Base-by-base conservation (phyloP, 1,284 basidiomycete genomes). In the Cryptococcus hybrid region DNA sequence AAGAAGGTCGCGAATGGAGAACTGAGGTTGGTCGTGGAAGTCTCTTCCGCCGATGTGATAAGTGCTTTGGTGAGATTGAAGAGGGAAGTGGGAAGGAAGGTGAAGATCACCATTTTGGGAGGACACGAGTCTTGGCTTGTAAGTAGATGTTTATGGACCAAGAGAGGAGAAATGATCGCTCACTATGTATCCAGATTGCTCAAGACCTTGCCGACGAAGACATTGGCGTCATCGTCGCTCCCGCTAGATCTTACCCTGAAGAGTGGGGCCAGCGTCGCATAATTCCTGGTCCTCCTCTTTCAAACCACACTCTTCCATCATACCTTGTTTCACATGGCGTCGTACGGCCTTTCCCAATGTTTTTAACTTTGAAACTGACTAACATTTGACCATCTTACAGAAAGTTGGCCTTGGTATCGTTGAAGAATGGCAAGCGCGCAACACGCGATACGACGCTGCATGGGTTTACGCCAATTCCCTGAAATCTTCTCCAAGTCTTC, bases 281-380 rank as follows among this genome's bases (percentile, higher is more conserved):
- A 54, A 75, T 89, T 15, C 81, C 87, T 36, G 91, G 90, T 0
- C 88, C 88, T 0, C 91, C 90, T 1, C 72, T 93, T 7, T 84
- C 85, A 9, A 78, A 82, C 51, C 81, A 87, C 46, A 89, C 84
- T 39, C 82, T 86, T 2, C 79, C 90, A n/a, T 78, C 82, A 7
- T 81, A 81, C 51, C 80, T 95, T 11, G 77, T 86, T 30, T 74
- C 79, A 2, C 83, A 87, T 52, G 86, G 86, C 40, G 87, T 94
- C n/a, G 64, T 70, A 38, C 55, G 66, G 68, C 7, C 37, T 43
- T 39, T 24, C 24, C 24, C 24, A 24, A 24, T 24, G 24, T 24
- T 15, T 7, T 51, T 8, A 12, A 8, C 12, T 30, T 43, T 48
- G 46, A 50, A 46, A 58, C 45, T 1, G 24, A 39, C 12, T 13